These are phyloP conservation scores for Leccinum barrowsii DNA, from an alignment of 768 basidiomycete species.

Conservation along the genomic window DNA sequence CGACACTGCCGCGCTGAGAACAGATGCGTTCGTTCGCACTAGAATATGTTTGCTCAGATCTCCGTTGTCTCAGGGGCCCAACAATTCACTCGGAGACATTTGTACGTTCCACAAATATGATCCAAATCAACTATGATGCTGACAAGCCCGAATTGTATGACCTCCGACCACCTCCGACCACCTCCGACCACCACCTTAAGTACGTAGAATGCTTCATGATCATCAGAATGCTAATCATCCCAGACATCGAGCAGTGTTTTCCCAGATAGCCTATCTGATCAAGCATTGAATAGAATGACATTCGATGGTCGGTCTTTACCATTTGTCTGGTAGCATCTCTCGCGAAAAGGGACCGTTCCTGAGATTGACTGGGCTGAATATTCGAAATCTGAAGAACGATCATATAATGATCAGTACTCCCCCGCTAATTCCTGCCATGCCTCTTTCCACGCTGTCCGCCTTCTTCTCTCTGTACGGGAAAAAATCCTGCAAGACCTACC, in stretches of 20 bases:
- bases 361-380: background rate
- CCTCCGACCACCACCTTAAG: background rate
- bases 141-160: background rate
- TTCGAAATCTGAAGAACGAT: background rate
- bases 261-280: background rate
- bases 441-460: background rate
- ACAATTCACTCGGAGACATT: background rate
- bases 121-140: background rate
- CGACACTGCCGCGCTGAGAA: background rate
- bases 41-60: background rate
- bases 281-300: background rate
- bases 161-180: background rate
- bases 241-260: background rate
- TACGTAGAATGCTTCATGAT: background rate
- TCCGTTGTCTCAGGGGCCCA: background rate
- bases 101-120: background rate
- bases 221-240: background rate
- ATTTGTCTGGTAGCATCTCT: background rate
- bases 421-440: background rate
- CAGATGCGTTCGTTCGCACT: background rate
- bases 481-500: background rate
- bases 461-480: background rate
- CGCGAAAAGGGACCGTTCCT: background rate
- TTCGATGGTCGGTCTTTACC: background rate
- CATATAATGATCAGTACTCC: background rate